These are phyloP conservation scores for Amylocystis lapponica DNA, from an alignment of 768 basidiomycete species.

Conservation along the genomic window DNA sequence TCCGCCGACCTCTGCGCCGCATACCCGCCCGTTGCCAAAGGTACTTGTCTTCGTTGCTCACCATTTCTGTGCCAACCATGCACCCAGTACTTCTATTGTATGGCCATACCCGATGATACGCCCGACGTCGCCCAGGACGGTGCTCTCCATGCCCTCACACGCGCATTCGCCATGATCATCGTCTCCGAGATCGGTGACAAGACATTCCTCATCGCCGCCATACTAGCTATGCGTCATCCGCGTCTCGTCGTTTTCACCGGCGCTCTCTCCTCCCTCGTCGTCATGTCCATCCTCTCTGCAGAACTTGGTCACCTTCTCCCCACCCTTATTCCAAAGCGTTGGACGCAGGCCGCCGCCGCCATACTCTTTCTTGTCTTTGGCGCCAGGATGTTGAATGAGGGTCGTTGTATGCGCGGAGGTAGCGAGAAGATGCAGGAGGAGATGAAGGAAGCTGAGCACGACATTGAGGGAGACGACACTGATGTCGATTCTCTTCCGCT, in stretches of 20 bases:
- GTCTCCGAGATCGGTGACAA: slow-evolving; percentile 95
- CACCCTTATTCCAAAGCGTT: slow-evolving; percentile 65
- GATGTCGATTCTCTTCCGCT: slow-evolving; percentile 55
- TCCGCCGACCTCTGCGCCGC: too few species aligned
- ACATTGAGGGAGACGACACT: slow-evolving; percentile 80
- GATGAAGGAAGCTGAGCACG: slow-evolving; percentile 93
- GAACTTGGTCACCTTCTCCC: slow-evolving; percentile 90
- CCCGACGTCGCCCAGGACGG: slow-evolving; percentile 19
- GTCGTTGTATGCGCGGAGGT: slow-evolving; percentile 74
- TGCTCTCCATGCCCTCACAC: slow-evolving; percentile 51
- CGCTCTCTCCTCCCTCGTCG: slow-evolving; percentile 77
- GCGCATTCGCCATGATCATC: slow-evolving; percentile 88
- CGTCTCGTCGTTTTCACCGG: slow-evolving; percentile 82
- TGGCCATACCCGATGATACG: slow-evolving; percentile 11
- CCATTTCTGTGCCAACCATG: not conserved
- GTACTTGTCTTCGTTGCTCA: too few species aligned
- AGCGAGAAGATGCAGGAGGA: slow-evolving; percentile 86
- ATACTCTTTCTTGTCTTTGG: slow-evolving; percentile 90
- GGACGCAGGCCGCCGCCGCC: slow-evolving; percentile 54
- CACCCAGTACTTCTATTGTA: too few species aligned
- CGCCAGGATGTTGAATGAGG: slow-evolving; percentile 83
- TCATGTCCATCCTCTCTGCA: slow-evolving; percentile 94
- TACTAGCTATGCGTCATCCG: slow-evolving; percentile 88
- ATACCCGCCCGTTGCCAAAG: too few species aligned
- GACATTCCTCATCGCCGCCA: slow-evolving; percentile 85